phyloP scores from a whole-genome alignment of 2,329 filamentous ascomycete genomes.

The Thielaviopsis musarum region DNA sequence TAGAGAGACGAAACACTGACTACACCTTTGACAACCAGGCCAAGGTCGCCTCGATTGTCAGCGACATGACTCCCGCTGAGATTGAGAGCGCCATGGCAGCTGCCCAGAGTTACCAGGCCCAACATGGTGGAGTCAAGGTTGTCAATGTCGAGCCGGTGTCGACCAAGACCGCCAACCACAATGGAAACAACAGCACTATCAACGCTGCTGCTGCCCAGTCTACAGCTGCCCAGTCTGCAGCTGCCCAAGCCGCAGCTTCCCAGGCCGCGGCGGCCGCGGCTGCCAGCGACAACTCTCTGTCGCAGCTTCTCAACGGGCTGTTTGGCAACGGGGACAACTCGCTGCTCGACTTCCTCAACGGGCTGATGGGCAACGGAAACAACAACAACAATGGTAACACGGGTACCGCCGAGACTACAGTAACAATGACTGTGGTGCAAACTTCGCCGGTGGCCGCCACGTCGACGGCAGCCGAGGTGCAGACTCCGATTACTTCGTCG shows the following conservation, averaged over 20 bases:
- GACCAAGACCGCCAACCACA: not conserved
- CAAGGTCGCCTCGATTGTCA: not conserved
- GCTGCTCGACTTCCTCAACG: not conserved
- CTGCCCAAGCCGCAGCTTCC: not conserved
- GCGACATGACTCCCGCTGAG: not conserved
- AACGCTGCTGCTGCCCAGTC: not conserved
- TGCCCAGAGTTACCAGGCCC: not conserved
- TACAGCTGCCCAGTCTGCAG: not conserved
- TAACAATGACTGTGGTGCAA: not conserved
- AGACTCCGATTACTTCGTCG: not conserved
- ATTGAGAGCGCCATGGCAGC: not conserved
- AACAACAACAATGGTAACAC: conserved; percentile 2
- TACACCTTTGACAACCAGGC: not conserved
- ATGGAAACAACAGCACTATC: not conserved
- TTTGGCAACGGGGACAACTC: not conserved
- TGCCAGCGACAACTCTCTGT: not conserved
- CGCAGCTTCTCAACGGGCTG: not conserved
- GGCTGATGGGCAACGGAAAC: not conserved
- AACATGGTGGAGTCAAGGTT: not conserved
- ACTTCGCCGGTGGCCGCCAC: conserved; percentile 1
- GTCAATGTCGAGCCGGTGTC: not conserved
- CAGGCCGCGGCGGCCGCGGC: not conserved
- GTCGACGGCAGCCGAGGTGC: not conserved
- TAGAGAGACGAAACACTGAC: not conserved
- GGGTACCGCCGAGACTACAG: not conserved